Evolutionary conservation across 805 yeast genomes (phyloP).

Genomic region (Schwanniomyces polymorphus): DNA sequence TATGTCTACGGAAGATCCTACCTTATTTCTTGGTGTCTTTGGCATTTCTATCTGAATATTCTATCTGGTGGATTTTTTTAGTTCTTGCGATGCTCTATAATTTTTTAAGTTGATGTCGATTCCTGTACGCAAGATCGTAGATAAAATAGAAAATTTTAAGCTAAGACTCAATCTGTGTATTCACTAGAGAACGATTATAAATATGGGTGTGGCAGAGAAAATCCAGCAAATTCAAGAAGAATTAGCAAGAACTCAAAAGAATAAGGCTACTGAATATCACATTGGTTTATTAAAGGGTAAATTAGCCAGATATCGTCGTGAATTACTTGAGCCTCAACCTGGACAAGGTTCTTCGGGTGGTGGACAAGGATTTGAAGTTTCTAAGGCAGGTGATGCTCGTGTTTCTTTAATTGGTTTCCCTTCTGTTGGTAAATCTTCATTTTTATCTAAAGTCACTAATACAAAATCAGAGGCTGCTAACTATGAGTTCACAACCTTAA

Average conservation of each 20-base stretch:
- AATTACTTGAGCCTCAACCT: slow-evolving; percentile 85
- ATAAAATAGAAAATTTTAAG: neutral
- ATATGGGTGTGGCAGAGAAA: slow-evolving; percentile 55
- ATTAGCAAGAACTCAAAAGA: slow-evolving; percentile 92
- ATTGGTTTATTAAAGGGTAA: slow-evolving; percentile 93
- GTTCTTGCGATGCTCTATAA: neutral
- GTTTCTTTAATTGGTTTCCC: slow-evolving; percentile 96
- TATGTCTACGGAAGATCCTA: slow-evolving; percentile 22
- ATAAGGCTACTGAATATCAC: slow-evolving; percentile 97
- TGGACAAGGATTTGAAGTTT: slow-evolving; percentile 91
- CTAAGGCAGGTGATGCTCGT: slow-evolving; percentile 94
- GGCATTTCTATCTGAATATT: slow-evolving; percentile 7
- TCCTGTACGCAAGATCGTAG: neutral
- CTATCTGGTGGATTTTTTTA: neutral
- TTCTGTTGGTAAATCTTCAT: slow-evolving; percentile 94
- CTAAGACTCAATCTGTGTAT: neutral
- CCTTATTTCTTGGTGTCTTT: slow-evolving; percentile 11
- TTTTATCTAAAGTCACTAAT: slow-evolving; percentile 84
- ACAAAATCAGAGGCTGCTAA: slow-evolving; percentile 94
- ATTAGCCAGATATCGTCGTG: slow-evolving; percentile 88
- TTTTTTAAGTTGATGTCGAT: neutral
- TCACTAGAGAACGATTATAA: neutral
- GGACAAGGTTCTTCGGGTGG: slow-evolving; percentile 70
- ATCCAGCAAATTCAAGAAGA: slow-evolving; percentile 90
- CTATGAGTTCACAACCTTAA: slow-evolving; percentile 92